phyloP scores from a whole-genome alignment of 2,329 filamentous ascomycete species.

The Fusarium solani-melongenae region DNA sequence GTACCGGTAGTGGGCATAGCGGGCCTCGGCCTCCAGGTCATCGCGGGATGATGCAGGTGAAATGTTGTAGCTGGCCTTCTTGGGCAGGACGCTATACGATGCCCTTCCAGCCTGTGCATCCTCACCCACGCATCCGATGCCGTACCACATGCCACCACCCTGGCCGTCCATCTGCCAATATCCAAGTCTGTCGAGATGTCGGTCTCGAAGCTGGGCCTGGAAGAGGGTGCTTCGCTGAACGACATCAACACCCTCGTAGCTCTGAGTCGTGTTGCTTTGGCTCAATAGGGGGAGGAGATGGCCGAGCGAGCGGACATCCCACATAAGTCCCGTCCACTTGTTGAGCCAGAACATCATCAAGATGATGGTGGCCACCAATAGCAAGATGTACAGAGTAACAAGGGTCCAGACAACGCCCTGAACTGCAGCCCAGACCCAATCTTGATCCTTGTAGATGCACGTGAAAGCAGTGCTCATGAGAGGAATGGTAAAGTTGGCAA shows the following conservation, averaged over 20 bases:
- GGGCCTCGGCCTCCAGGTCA: constrained; percentile 42
- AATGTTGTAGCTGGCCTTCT: constrained; percentile 45
- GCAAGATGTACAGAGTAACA: constrained; percentile 76
- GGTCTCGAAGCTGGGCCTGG: constrained; percentile 62
- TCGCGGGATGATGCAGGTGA: constrained; percentile 47
- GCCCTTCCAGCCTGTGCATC: constrained; percentile 37
- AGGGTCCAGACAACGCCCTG: constrained; percentile 83
- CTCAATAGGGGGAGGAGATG: constrained; percentile 84
- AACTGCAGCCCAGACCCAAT: constrained; percentile 84
- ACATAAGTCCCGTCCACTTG: constrained; percentile 79
- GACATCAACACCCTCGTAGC: constrained; percentile 76
- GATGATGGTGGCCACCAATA: constrained; percentile 64
- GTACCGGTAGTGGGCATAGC: constrained; percentile 64
- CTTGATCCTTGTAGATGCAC: constrained; percentile 64
- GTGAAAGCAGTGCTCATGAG: constrained; percentile 83
- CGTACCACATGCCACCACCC: constrained; percentile 78
- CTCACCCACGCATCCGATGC: constrained; percentile 68
- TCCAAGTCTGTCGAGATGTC: constrained; percentile 78
- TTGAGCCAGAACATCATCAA: constrained; percentile 73
- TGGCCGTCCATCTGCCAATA: constrained; percentile 82
- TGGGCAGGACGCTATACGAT: constrained; percentile 42
- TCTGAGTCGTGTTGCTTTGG: constrained; percentile 79
- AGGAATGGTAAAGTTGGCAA: constrained; percentile 82
- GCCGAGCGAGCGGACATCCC: constrained; percentile 85
- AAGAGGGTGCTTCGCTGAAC: constrained; percentile 64